Percentiles rank a stretch among this genome's conserved stretches.
Conservation (phyloP, 768 basidiomycete genomes). For the Gelatoporia subvermispora region DNA sequence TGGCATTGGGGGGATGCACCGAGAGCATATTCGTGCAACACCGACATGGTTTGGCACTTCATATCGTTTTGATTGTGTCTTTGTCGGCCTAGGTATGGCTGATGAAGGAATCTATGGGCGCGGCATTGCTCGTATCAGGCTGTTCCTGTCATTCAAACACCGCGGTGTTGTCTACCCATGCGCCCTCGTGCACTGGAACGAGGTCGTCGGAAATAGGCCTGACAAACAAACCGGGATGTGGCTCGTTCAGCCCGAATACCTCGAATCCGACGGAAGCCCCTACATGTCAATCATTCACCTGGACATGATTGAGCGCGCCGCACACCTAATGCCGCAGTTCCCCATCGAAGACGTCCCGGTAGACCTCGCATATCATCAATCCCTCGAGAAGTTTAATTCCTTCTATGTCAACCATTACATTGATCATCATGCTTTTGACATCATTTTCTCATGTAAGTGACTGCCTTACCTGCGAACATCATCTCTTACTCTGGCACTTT, state of each 20-base stretch:
- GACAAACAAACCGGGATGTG: constrained; percentile 26
- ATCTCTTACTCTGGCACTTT: too few relatives aligned
- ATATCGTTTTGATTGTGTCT: constrained; percentile 18
- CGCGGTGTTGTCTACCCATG: constrained; percentile 19
- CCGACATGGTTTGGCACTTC: constrained; percentile 17
- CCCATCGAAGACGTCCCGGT: background rate
- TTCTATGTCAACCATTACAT: constrained; percentile 5
- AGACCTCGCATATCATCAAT: background rate
- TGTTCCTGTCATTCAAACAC: constrained; percentile 22
- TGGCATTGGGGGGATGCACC: constrained; percentile 22
- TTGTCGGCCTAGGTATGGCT: constrained; percentile 9
- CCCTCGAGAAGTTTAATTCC: background rate
- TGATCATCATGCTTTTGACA: constrained; percentile 4
- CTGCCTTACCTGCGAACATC: too few relatives aligned
- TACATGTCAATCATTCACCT: constrained; percentile 1
- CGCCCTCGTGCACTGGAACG: constrained; percentile 6
- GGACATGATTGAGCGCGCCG: constrained; percentile 22
- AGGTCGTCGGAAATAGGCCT: constrained; percentile 7
- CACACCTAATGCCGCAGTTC: constrained; percentile 22
- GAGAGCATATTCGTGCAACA: constrained; percentile 17
- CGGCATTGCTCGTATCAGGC: constrained; percentile 10
- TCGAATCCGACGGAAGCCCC: constrained; percentile 4
- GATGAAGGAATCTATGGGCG: constrained; percentile 13
- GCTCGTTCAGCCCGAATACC: constrained; percentile 19
- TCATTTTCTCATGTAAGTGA: background rate